phyloP scores from a whole-genome alignment of 345 rosid genomes.

The Citrus inodora region DNA sequence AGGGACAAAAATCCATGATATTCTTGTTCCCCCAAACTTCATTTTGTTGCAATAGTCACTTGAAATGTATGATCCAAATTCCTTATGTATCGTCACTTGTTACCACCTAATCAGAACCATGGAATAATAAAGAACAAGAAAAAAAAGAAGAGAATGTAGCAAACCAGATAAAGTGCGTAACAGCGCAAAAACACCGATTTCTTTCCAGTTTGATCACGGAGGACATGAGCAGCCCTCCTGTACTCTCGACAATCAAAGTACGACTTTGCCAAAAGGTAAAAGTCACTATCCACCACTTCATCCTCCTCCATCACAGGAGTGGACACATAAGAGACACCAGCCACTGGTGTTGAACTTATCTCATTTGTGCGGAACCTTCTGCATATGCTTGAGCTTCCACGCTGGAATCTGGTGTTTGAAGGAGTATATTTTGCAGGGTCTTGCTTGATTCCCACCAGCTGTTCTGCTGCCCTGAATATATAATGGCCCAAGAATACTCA shows the following conservation, averaged over 20 bases:
- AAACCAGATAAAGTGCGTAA: slow-evolving; percentile 91
- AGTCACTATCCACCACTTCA: slow-evolving; percentile 68
- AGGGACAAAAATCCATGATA: not conserved
- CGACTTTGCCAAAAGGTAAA: slow-evolving; percentile 80
- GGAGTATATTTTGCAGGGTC: slow-evolving; percentile 90
- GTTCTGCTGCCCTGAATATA: slow-evolving; percentile 83
- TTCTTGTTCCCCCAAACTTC: not conserved
- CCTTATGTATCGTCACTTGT: not conserved
- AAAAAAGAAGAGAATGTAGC: slow-evolving; percentile 16
- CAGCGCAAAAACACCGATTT: slow-evolving; percentile 80
- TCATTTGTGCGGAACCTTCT: slow-evolving; percentile 80
- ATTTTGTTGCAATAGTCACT: too few relatives aligned
- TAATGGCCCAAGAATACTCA: not conserved
- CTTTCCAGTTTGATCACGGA: slow-evolving; percentile 74
- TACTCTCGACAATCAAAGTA: slow-evolving; percentile 88
- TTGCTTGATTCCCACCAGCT: slow-evolving; percentile 88
- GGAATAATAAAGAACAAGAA: not conserved
- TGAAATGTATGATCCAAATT: not conserved
- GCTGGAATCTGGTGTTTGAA: slow-evolving; percentile 89
- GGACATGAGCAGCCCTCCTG: slow-evolving; percentile 78
- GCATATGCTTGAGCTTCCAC: slow-evolving; percentile 93
- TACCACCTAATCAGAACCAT: not conserved
- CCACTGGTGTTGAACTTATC: slow-evolving; percentile 57
- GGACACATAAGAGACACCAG: slow-evolving; percentile 67
- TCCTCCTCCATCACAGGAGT: slow-evolving; percentile 87